These are phyloP conservation scores for Saposhnikovia divaricata DNA, from an alignment of 129 eudicot species.

Conservation along the genomic window DNA sequence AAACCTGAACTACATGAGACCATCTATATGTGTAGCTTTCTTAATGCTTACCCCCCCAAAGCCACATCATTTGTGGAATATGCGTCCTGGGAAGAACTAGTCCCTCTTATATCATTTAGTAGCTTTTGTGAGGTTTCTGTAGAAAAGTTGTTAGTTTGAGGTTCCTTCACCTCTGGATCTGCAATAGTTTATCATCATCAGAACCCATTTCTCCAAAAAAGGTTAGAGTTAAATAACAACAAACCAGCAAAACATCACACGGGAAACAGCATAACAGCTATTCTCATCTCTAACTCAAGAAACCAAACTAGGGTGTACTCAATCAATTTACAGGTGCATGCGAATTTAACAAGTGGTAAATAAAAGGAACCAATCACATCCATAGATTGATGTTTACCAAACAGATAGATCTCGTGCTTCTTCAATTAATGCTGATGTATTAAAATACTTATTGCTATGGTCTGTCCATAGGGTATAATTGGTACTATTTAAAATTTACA, in stretches of 20 bases:
- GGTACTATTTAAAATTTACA: constrained; percentile 45
- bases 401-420: constrained; percentile 20
- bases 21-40: constrained; percentile 5
- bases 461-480: constrained; percentile 13
- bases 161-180: constrained; percentile 61
- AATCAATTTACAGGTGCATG: neutral
- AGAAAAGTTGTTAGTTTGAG: constrained; percentile 29
- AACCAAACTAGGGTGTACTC: neutral
- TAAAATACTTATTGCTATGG: constrained; percentile 17
- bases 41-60: constrained; percentile 57
- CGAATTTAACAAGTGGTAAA: constrained; percentile 5
- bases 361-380: constrained; percentile 12
- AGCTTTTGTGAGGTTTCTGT: constrained; percentile 26
- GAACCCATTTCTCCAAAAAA: constrained; percentile 12
- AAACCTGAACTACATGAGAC: neutral
- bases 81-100: constrained; percentile 31
- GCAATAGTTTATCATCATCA: constrained; percentile 58
- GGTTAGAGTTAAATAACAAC: neutral
- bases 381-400: constrained; percentile 28
- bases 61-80: constrained; percentile 34
- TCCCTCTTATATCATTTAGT: constrained; percentile 24
- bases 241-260: neutral
- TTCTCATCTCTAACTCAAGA: neutral
- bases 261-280: neutral
- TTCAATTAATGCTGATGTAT: constrained; percentile 13